These are phyloP conservation scores for Amaranthus tricolor DNA, from an alignment of 179 eudicot genomes.

Conservation along the genomic window DNA sequence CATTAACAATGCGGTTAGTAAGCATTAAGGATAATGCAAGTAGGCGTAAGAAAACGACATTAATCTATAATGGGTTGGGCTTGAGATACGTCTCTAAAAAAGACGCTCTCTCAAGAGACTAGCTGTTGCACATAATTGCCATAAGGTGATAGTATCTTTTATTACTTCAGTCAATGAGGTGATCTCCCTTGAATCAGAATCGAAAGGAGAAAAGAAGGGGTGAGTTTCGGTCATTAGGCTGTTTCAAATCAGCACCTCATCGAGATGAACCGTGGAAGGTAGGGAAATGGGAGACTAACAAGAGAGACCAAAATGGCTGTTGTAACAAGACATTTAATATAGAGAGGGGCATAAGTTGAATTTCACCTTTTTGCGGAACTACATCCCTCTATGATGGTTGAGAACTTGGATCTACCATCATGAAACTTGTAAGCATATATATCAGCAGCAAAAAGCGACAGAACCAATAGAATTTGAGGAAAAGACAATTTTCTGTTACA, in stretches of 20 bases:
- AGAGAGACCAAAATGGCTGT: neutral
- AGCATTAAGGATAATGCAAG: too few species aligned
- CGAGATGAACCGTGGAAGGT: neutral
- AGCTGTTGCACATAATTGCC: neutral
- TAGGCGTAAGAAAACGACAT: too few species aligned
- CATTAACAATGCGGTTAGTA: too few species aligned
- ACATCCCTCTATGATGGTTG: slow-evolving; percentile 74
- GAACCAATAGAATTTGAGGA: slow-evolving; percentile 9
- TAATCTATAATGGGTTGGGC: too few species aligned
- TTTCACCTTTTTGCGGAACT: slow-evolving; percentile 75
- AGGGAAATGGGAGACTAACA: neutral
- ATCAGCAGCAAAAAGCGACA: slow-evolving; percentile 92
- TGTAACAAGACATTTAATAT: neutral
- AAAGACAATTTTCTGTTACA: neutral
- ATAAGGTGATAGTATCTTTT: neutral
- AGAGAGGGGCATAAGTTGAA: neutral
- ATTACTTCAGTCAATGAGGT: neutral
- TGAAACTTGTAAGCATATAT: slow-evolving; percentile 72
- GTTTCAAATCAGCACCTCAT: neutral
- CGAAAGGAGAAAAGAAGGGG: neutral
- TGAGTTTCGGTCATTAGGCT: neutral
- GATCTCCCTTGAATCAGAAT: neutral
- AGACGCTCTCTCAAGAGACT: too few species aligned
- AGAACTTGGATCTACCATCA: slow-evolving; percentile 39
- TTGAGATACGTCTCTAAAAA: too few species aligned